These are phyloP conservation scores for Tolypocladium sp. DNA, from an alignment of 2,329 filamentous ascomycete species.

Conservation along the genomic window DNA sequence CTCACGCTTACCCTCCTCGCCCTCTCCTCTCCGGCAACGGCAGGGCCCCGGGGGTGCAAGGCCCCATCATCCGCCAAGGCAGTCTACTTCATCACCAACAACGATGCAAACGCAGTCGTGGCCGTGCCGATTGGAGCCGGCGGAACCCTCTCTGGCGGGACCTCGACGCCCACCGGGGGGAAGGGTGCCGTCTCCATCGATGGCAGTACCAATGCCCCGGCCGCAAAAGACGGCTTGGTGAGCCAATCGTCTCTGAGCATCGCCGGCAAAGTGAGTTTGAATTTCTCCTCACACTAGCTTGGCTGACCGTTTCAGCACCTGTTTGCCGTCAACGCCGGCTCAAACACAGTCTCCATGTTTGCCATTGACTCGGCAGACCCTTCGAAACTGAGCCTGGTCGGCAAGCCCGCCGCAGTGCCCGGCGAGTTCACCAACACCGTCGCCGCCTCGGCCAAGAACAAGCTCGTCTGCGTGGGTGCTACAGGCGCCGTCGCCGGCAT, in stretches of 20 bases:
- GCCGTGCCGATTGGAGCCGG: constrained; percentile 36
- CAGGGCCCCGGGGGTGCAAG: not conserved
- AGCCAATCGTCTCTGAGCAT: constrained; percentile 41
- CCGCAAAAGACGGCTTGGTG: constrained; percentile 39
- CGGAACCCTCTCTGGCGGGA: constrained; percentile 35
- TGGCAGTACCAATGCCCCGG: constrained; percentile 23
- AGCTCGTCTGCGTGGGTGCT: constrained; percentile 35
- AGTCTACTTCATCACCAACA: constrained; percentile 48
- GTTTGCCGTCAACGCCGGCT: constrained; percentile 45
- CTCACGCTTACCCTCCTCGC: not conserved
- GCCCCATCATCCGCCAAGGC: constrained; percentile 26
- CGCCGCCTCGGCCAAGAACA: constrained; percentile 31
- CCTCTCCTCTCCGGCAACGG: not conserved
- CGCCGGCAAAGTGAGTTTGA: constrained; percentile 35
- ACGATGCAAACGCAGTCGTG: constrained; percentile 36
- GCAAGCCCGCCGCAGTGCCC: constrained; percentile 30
- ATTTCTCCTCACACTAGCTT: not conserved
- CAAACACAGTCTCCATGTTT: constrained; percentile 43
- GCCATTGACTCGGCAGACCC: constrained; percentile 30
- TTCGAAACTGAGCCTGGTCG: constrained; percentile 32
- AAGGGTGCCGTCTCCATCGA: constrained; percentile 31
- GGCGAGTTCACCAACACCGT: constrained; percentile 46
- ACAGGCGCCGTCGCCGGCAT: constrained; percentile 35
- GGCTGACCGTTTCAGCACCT: constrained; percentile 27
- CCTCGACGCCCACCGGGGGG: constrained; percentile 36